These are phyloP conservation scores for Pseudopithomyces maydicus DNA, from an alignment of 2,329 filamentous ascomycete genomes.

Conservation along the genomic window DNA sequence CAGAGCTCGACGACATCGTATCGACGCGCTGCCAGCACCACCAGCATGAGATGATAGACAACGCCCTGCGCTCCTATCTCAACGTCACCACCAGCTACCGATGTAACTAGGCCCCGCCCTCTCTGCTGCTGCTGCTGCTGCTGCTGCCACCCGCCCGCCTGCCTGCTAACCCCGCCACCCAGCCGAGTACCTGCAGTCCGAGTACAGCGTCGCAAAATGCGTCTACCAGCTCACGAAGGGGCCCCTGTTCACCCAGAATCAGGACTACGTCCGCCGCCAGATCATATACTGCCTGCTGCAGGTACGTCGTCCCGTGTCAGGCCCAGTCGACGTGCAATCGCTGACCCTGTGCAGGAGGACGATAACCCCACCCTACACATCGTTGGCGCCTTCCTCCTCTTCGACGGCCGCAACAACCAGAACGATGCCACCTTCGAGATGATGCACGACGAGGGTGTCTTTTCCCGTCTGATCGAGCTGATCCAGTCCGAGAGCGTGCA, in stretches of 20 bases:
- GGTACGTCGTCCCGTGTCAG: constrained; percentile 44
- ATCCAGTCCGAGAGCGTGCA: constrained; percentile 68
- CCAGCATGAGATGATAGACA: constrained; percentile 76
- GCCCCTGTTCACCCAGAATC: constrained; percentile 72
- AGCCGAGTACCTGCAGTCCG: constrained; percentile 74
- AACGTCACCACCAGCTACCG: constrained; percentile 76
- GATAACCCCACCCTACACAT: constrained; percentile 79
- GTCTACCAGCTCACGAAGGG: constrained; percentile 79
- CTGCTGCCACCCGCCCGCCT: too few species aligned
- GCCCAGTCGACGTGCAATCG: neutral
- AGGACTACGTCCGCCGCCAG: constrained; percentile 87
- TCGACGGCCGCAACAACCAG: constrained; percentile 82
- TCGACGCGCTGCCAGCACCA: constrained; percentile 63
- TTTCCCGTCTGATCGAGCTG: constrained; percentile 81
- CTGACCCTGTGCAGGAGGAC: constrained; percentile 70
- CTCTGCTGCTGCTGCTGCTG: constrained; percentile 1
- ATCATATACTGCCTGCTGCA: constrained; percentile 87
- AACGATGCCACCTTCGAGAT: constrained; percentile 77
- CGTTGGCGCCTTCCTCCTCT: constrained; percentile 81
- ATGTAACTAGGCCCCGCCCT: constrained; percentile 55
- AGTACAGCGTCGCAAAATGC: constrained; percentile 81
- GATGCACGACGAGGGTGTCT: constrained; percentile 87
- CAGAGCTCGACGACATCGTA: constrained; percentile 71
- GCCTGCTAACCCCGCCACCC: constrained; percentile 26
- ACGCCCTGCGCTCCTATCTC: constrained; percentile 83